Percentiles rank a stretch among this genome's conserved stretches.
These are phyloP conservation scores for Diplodia seriata DNA, from an alignment of 2,329 filamentous ascomycete species.

Conservation along the genomic window DNA sequence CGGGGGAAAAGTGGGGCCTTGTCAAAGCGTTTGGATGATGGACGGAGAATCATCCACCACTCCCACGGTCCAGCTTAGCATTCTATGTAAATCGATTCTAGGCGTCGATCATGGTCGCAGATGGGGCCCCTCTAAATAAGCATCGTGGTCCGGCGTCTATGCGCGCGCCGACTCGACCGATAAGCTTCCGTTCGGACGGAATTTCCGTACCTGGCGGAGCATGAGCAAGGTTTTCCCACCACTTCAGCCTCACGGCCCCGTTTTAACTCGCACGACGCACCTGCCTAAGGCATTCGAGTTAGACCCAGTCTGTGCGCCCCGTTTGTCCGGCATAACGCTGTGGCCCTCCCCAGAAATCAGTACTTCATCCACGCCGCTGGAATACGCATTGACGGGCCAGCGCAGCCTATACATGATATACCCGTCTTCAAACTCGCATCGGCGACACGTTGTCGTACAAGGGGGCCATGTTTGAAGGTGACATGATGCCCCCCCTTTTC, in stretches of 20 bases:
- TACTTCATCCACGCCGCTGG: neutral
- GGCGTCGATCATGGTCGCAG: no score
- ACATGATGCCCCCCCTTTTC: neutral
- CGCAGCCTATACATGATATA: neutral
- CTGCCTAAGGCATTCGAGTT: neutral
- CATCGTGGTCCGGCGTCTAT: neutral
- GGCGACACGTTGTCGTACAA: neutral
- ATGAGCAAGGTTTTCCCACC: neutral
- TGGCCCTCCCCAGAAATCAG: neutral
- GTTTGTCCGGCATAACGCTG: neutral
- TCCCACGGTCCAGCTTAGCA: no score
- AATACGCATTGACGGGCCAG: neutral
- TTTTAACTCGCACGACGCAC: neutral
- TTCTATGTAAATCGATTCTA: no score
- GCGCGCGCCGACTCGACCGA: no score
- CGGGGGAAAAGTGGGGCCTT: no score
- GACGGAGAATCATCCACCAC: no score
- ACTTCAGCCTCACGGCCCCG: neutral
- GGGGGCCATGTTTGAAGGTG: neutral
- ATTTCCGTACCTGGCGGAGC: neutral
- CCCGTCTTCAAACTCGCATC: neutral
- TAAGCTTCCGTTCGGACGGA: neutral
- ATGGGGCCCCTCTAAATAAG: neutral
- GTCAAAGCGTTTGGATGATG: no score
- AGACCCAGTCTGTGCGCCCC: neutral